Conservation (phyloP, 2,329 filamentous ascomycete genomes). For the Stagonosporopsis cucurbitacearum region DNA sequence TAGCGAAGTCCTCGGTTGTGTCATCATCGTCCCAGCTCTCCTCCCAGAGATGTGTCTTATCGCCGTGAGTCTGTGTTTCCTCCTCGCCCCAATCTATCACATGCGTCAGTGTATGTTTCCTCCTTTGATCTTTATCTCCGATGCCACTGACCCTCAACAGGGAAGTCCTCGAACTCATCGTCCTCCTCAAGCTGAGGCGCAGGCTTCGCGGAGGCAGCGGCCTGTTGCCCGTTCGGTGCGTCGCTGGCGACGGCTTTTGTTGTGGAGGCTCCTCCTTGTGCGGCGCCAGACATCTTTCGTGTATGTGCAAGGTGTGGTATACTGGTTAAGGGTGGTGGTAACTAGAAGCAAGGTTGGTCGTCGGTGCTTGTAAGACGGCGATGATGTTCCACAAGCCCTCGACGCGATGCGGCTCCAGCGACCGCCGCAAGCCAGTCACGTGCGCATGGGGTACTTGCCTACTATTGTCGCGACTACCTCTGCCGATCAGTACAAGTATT, state of each 20-base stretch:
- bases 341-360: not conserved
- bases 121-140: not conserved
- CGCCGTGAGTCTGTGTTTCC: constrained; percentile 81
- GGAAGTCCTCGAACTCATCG: constrained; percentile 99
- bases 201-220: constrained; percentile 55
- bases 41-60: constrained; percentile 91
- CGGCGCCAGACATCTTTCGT: constrained; percentile 56
- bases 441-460: constrained; percentile 8
- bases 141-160: constrained; percentile 76
- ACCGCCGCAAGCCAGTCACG: constrained; percentile 7
- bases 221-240: constrained; percentile 28
- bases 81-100: constrained; percentile 82
- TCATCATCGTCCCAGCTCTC: constrained; percentile 99
- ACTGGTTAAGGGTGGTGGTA: constrained; percentile 1
- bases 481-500: constrained; percentile 5
- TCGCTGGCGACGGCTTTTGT: constrained; percentile 48
- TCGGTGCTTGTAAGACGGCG: constrained; percentile 10
- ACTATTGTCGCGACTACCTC: not conserved
- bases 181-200: constrained; percentile 85
- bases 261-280: constrained; percentile 47
- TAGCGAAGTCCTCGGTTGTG: constrained; percentile 93
- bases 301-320: not conserved
- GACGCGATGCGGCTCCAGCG: constrained; percentile 10
- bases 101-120: constrained; percentile 16
- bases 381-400: constrained; percentile 12